Evolutionary conservation across 225 moss, liverwort and hornwort genomes (phyloP), one percentile per base, ranked within the genome.

Genomic region (Sphagnum contortum): DNA sequence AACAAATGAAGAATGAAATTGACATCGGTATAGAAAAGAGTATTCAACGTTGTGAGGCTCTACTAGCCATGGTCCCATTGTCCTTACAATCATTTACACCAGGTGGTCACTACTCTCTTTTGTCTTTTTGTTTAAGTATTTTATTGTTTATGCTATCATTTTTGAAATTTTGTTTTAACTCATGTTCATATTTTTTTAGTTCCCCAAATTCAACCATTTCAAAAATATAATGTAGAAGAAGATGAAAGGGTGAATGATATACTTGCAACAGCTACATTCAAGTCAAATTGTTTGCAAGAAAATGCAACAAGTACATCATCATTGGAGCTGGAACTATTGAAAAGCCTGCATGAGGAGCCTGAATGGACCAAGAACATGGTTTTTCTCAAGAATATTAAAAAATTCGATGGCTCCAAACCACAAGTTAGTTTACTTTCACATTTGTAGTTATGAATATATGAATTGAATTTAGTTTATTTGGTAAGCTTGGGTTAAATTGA

Each of bases 301-400:
- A 6, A 75, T 54, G 59, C 9, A 51, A n/a, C 57, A 49, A 61
- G 51, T 55, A 60, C 29, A 29, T 29, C 45, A 9, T 61, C 45
- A 44, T 46, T 61, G 44, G 45, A 61, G 45, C 45, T 66, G 5
- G 72, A 85, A 49, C 81, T 79, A 6, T 75, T 80, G 68, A 80
- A 68, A 47, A 82, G 81, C 63, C 79, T 80, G 54, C 76, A 62
- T 3, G 74, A 71, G 64, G 87, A 89, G 66, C 87, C 91, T 45
- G 94, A 94, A 66, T 94, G 94, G 94, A 83, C 71, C 62, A 91
- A 77, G 66, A 94, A 94, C 63, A 91, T 94, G 91, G 85, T 83
- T 47, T 82, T 94, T 66, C 85, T 94, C 3, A 83, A 85, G 44
- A 81, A 89, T 64, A 76, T 72, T 12, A 29, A 29, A 29, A 29